Conservation (phyloP, 2,329 filamentous ascomycete species). For the Sarocladium strictum region DNA sequence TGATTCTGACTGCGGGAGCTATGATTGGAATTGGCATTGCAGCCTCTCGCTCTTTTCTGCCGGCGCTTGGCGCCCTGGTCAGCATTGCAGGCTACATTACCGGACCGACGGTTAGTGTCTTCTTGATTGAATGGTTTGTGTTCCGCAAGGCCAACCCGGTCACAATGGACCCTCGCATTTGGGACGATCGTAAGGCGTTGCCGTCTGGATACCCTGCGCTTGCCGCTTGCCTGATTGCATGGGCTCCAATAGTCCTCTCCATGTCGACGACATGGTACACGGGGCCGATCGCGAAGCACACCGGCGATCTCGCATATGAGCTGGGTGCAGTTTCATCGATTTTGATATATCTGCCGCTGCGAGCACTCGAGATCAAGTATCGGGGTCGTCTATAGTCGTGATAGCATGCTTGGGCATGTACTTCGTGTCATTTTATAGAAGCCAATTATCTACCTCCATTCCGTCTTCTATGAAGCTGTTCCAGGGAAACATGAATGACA, state of each 20-base stretch:
- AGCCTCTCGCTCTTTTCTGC: conserved; percentile 2
- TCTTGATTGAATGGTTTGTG: conserved; percentile 1
- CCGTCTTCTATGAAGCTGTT: not conserved
- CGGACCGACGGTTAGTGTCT: conserved; percentile 1
- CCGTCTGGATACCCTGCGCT: conserved; percentile 1
- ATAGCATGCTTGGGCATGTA: not conserved
- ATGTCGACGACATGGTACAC: conserved; percentile 1
- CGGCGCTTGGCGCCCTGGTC: not conserved
- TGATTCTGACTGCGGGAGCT: not conserved
- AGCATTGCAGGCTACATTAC: conserved; percentile 5
- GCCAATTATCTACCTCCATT: not conserved
- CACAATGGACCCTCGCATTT: conserved; percentile 1
- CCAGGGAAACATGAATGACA: conserved; percentile 1
- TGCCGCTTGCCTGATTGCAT: not conserved
- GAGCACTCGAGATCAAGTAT: not conserved
- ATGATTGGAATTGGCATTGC: conserved; percentile 6
- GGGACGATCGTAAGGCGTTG: not conserved
- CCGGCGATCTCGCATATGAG: not conserved
- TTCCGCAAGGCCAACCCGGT: not conserved
- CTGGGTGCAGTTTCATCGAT: not conserved
- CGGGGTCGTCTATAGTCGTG: not conserved
- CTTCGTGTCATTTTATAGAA: not conserved
- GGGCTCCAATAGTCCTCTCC: conserved; percentile 1
- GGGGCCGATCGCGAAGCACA: not conserved
- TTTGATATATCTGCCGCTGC: not conserved